Evolutionary conservation across 1,139 yeast species (phyloP).

Genomic region (Pneumocystis jirovecii): DNA sequence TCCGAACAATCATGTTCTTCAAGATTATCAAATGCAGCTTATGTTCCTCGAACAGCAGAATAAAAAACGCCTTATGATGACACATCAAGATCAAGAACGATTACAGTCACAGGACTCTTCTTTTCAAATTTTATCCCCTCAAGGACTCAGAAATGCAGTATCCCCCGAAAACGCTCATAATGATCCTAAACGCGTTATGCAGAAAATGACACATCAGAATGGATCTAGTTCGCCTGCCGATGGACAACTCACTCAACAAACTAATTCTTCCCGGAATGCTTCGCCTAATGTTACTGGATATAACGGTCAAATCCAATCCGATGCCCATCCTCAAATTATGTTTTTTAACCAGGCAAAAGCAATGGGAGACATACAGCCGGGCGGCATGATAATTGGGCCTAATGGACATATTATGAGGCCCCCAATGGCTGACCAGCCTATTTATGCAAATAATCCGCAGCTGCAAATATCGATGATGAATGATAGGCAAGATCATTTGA

Average conservation of each 20-base stretch:
- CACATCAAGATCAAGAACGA: slow-evolving; percentile 27
- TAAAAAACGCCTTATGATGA: slow-evolving; percentile 34
- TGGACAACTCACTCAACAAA: slow-evolving; percentile 47
- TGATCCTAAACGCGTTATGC: slow-evolving; percentile 17
- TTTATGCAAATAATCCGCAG: slow-evolving; percentile 7
- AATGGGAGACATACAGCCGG: not conserved
- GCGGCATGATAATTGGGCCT: slow-evolving; percentile 9
- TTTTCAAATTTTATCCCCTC: slow-evolving; percentile 15
- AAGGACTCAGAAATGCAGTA: slow-evolving; percentile 10
- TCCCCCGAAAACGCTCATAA: slow-evolving; percentile 12
- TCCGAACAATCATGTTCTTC: slow-evolving; percentile 29
- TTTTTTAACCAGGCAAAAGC: not conserved
- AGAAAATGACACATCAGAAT: slow-evolving; percentile 22
- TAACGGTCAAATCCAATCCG: slow-evolving; percentile 8
- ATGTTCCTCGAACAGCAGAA: slow-evolving; percentile 59
- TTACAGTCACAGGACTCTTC: slow-evolving; percentile 4
- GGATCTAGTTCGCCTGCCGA: slow-evolving; percentile 37
- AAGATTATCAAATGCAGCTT: slow-evolving; percentile 64
- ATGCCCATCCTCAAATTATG: slow-evolving; percentile 7
- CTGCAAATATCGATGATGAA: slow-evolving; percentile 8
- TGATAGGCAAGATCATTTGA: not conserved
- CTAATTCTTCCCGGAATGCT: slow-evolving; percentile 6
- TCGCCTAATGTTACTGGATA: slow-evolving; percentile 10
- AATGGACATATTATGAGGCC: slow-evolving; percentile 10
- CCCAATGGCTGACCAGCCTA: slow-evolving; percentile 9